Evolutionary conservation across 106 monocot genomes (phyloP).

Genomic region (Agapanthus africanus): DNA sequence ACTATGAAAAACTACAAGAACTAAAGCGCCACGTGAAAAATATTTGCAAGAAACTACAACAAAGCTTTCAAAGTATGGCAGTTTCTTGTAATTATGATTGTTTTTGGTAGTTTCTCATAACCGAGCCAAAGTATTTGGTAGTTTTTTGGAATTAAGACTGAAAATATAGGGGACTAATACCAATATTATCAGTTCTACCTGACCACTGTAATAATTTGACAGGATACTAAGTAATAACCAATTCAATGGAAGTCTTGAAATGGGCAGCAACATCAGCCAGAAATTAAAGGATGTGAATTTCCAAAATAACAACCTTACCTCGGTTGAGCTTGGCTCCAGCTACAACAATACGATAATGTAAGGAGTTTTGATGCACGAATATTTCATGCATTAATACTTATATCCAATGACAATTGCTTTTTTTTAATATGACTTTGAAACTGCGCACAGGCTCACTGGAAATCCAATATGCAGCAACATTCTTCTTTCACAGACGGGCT

Average conservation of each 20-base stretch:
- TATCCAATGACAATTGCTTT: not conserved
- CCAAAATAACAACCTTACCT: constrained; percentile 29
- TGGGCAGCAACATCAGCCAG: constrained; percentile 28
- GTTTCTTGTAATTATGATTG: no score
- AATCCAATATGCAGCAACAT: constrained; percentile 44
- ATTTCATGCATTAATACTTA: not conserved
- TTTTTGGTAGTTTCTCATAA: no score
- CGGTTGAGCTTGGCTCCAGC: not conserved
- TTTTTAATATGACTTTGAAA: not conserved
- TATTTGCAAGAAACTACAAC: no score
- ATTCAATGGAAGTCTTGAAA: constrained; percentile 16
- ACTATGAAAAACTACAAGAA: no score
- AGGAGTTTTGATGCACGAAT: not conserved
- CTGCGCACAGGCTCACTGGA: constrained; percentile 37
- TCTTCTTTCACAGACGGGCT: constrained; percentile 9
- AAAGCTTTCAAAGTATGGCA: no score
- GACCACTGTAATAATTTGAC: not conserved
- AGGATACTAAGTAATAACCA: constrained; percentile 23
- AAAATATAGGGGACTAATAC: not conserved
- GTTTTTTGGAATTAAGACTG: no score
- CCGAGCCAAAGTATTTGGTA: no score
- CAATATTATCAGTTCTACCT: not conserved
- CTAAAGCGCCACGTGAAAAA: no score
- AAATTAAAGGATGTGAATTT: constrained; percentile 34
- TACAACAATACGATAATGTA: not conserved